Percentiles rank a stretch among this genome's conserved stretches.
Evolutionary conservation across 176 grass and related monocot species (phyloP).

Genomic region (Oryza officinalis): DNA sequence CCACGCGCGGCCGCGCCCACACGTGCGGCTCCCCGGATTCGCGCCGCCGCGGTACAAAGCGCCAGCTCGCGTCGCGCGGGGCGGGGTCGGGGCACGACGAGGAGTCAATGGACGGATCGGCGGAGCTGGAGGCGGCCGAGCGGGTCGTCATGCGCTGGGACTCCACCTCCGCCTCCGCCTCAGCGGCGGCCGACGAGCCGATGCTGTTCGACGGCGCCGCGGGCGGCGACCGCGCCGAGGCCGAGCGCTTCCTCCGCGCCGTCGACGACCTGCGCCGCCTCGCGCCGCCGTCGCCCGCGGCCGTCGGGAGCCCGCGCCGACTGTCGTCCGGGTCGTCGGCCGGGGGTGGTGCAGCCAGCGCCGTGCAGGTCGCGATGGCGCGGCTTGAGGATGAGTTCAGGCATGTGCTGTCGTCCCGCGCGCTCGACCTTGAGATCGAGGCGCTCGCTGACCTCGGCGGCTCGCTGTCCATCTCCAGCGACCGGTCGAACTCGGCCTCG

Average conservation of each 20-base stretch:
- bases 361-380: constrained; percentile 66
- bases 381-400: constrained; percentile 87
- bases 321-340: constrained; percentile 42
- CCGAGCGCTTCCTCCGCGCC: constrained; percentile 68
- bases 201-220: constrained; percentile 56
- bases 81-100: not conserved
- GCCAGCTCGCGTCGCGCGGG: constrained; percentile 23
- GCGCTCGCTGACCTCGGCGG: constrained; percentile 52
- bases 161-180: constrained; percentile 36
- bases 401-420: constrained; percentile 59
- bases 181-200: constrained; percentile 47
- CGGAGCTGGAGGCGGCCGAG: constrained; percentile 65
- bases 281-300: constrained; percentile 37
- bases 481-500: constrained; percentile 33
- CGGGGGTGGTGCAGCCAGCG: not conserved
- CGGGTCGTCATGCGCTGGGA: constrained; percentile 56
- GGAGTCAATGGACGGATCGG: constrained; percentile 59
- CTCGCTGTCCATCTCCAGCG: constrained; percentile 51
- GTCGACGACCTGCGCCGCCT: constrained; percentile 66
- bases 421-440: constrained; percentile 63
- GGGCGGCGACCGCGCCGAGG: constrained; percentile 44
- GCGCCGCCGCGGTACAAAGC: constrained; percentile 39
- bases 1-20: constrained; percentile 40
- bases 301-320: constrained; percentile 55
- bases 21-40: constrained; percentile 65